Base-by-base conservation (phyloP, 129 eudicot species). In the Ambrosia artemisiifolia region DNA sequence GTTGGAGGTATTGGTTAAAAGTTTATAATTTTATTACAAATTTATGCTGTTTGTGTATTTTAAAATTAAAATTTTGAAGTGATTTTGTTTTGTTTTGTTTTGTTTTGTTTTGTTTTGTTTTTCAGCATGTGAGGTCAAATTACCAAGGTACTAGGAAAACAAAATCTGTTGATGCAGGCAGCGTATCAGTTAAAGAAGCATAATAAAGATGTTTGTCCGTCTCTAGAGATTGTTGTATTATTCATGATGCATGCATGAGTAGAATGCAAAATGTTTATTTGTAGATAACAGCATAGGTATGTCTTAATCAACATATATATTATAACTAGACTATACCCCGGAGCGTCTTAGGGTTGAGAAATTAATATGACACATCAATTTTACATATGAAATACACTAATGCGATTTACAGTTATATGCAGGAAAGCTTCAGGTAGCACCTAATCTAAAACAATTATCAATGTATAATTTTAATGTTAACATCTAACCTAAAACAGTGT, bases 101-200 rank as follows among this genome's bases (percentile, higher is more conserved):
- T 59, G n/a, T 7, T 66, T 59, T 1, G 2, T 60, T 70, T 34
- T 12, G 14, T 20, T 62, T 64, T 17, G 47, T 44, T 59, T 74
- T 60, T 55, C 83, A 88, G 95, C 76, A 83, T 40, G 90, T 85
- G 75, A 74, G 95, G 72, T 83, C 86, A 20, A 88, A 75, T 72
- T 88, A 85, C 72, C 81, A 63, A 68, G 80, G 73, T 49, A 67
- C 77, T 73, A 56, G 75, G 24, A 80, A 78, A 24, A 70, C 85
- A 50, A 76, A 48, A 71, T 20, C 77, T 18, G 68, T 72, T 69
- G 86, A 75, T 72, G 84, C 55, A 78, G 77, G 79, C 50, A 75
- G 69, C 65, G 51, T 38, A 34, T 74, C 78, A 56, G 53, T 74
- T 24, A 61, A 51, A 60, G 66, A 74, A 67, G 75, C 53, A 50